Base-by-base conservation (phyloP, 441 rosid species). In the Gossypium schwendimanii region DNA sequence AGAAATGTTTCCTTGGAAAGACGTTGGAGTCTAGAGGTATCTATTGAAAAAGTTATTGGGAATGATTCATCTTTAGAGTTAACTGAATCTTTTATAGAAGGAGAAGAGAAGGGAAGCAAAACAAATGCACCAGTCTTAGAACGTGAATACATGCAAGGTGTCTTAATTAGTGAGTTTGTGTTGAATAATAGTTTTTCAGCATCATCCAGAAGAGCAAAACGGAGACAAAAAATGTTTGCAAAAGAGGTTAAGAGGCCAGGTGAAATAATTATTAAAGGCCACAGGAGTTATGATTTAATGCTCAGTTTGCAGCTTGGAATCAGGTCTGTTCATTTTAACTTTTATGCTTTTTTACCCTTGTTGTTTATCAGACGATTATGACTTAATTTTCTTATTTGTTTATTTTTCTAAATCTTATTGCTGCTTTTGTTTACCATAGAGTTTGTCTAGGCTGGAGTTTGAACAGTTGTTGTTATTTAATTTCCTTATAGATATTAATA, bases 61-160 rank as follows among this genome's bases (percentile, higher is more conserved):
- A 91, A 90, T 80, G 94, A 82, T 84, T 84, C 87, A 52, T 88
- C 93, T 11, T 24, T 80, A 6, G 94, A 81, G 33, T 81, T 83
- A 58, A 78, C 87, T 33, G 91, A 84, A 36, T 77, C 89, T 10
- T 67, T 72, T 64, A 75, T 74, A 41, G 91, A 83, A 62, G 81
- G 84, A 21, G 70, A 70, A 64, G 86, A 84, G 69, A 82, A 72
- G 59, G 85, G 79, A 72, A 55, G 20, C 62, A 82, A 82, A 65
- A 62, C 75, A 44, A 84, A 82, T 69, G 58, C 80, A 74, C 90
- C 99, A 20, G 88, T 87, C 65, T 81, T 95, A 87, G 98, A 95
- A 76, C 84, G 98, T 63, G 98, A 95, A 75, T 95, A 95, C 77
- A 89, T 91, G 95, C 99, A 95, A 83, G 99, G 98, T 70, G 97